Conservation (phyloP, 2,329 filamentous ascomycete genomes). For the Ceratocystis colombiana region DNA sequence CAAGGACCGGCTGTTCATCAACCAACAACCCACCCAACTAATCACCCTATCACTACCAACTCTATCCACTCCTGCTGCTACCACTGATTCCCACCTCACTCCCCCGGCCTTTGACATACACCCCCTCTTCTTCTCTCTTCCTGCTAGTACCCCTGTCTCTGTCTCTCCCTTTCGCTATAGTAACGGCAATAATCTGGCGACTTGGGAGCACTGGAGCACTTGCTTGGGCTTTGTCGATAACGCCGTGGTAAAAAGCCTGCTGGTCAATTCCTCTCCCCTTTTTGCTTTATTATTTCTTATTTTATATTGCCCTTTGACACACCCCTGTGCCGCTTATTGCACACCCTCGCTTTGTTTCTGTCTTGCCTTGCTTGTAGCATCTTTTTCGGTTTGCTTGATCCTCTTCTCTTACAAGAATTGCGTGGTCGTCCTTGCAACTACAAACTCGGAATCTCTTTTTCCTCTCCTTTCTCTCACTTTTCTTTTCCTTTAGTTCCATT, state of each 20-base stretch:
- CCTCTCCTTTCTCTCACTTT: background rate
- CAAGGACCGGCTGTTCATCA: background rate
- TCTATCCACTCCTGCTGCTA: no score
- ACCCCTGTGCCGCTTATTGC: background rate
- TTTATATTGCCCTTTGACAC: background rate
- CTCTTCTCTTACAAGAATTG: constrained; percentile 20
- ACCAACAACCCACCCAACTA: background rate
- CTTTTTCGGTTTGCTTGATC: constrained; percentile 17
- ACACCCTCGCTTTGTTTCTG: constrained; percentile 6
- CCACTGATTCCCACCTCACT: background rate
- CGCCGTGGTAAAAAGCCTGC: background rate
- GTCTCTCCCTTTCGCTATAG: constrained; percentile 11
- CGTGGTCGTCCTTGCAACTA: constrained; percentile 11
- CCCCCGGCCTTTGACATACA: background rate
- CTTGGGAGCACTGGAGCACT: background rate
- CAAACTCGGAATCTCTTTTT: constrained; percentile 7
- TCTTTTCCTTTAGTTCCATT: background rate
- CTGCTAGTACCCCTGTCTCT: background rate
- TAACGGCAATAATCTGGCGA: background rate
- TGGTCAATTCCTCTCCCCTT: background rate
- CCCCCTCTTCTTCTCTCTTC: background rate
- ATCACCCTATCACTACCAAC: background rate
- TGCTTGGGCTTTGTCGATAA: constrained; percentile 1
- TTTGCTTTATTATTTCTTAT: background rate
- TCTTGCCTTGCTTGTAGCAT: constrained; percentile 12